These are phyloP conservation scores for Leishmania amazonensis DNA, from an alignment of 208 protist genomes.

Conservation along the genomic window DNA sequence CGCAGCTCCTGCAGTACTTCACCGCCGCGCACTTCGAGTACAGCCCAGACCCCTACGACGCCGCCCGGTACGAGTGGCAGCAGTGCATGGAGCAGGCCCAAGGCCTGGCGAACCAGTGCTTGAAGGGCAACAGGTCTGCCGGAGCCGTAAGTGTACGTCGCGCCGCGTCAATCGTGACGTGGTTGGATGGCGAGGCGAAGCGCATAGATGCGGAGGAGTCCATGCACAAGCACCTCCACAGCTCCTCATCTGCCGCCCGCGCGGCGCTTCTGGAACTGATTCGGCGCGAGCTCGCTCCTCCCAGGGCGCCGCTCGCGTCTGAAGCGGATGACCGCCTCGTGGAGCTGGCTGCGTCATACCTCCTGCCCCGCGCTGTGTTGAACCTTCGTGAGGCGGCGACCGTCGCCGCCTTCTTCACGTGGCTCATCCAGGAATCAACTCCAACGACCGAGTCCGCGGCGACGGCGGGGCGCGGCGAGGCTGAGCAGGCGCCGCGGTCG, in stretches of 20 bases:
- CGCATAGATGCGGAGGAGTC: conserved; percentile 45
- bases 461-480: neutral
- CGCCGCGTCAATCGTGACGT: conserved; percentile 12
- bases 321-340: conserved; percentile 27
- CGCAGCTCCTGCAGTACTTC: conserved; percentile 50
- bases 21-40: conserved; percentile 60
- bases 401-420: conserved; percentile 61
- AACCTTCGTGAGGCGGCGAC: conserved; percentile 67
- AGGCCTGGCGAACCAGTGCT: neutral
- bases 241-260: conserved; percentile 8
- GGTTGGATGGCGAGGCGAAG: conserved; percentile 40
- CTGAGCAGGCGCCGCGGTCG: neutral
- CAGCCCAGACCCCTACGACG: conserved; percentile 48
- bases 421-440: conserved; percentile 33
- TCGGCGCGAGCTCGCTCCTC: conserved; percentile 8
- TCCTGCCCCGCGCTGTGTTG: conserved; percentile 75
- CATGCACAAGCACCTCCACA: conserved; percentile 39
- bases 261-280: conserved; percentile 9
- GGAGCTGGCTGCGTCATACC: conserved; percentile 49
- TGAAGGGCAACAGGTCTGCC: neutral
- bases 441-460: neutral
- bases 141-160: neutral
- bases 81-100: conserved; percentile 24
- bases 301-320: neutral
- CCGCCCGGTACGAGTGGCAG: conserved; percentile 36